phyloP scores from a whole-genome alignment of 805 yeast genomes.

The Pichia insulana region DNA sequence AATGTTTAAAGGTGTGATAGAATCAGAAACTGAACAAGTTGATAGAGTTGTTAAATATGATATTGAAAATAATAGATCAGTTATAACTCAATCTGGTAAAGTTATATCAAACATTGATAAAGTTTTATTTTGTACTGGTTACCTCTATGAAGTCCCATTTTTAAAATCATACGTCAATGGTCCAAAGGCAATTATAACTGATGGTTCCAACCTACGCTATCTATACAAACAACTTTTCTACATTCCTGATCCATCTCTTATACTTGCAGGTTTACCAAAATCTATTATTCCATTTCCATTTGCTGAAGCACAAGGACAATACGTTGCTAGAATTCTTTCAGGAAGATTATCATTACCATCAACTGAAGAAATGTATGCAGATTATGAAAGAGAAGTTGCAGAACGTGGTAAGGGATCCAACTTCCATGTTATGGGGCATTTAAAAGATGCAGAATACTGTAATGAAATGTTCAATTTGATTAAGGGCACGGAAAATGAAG shows the following conservation, averaged over 20 bases:
- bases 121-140: conserved; percentile 70
- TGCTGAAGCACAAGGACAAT: conserved; percentile 40
- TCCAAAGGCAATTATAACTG: conserved; percentile 20
- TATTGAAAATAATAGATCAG: conserved; percentile 23
- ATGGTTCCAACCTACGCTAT: conserved; percentile 32
- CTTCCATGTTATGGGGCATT: conserved; percentile 46
- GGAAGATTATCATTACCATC: conserved; percentile 37
- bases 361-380: conserved; percentile 27
- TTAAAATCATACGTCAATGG: conserved; percentile 31
- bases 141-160: conserved; percentile 57
- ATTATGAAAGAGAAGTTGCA: conserved; percentile 28
- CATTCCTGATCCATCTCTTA: conserved; percentile 37
- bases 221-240: conserved; percentile 40
- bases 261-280: conserved; percentile 34
- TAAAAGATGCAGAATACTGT: conserved; percentile 53
- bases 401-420: conserved; percentile 38
- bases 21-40: conserved; percentile 19
- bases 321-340: conserved; percentile 32
- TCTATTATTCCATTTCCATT: conserved; percentile 44
- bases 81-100: conserved; percentile 42
- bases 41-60: conserved; percentile 22
- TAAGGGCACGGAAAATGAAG: conserved; percentile 28
- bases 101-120: conserved; percentile 40
- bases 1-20: conserved; percentile 22
- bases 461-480: conserved; percentile 33